phyloP scores from a whole-genome alignment of 164 flowering plant species.

The Macadamia integrifolia region DNA sequence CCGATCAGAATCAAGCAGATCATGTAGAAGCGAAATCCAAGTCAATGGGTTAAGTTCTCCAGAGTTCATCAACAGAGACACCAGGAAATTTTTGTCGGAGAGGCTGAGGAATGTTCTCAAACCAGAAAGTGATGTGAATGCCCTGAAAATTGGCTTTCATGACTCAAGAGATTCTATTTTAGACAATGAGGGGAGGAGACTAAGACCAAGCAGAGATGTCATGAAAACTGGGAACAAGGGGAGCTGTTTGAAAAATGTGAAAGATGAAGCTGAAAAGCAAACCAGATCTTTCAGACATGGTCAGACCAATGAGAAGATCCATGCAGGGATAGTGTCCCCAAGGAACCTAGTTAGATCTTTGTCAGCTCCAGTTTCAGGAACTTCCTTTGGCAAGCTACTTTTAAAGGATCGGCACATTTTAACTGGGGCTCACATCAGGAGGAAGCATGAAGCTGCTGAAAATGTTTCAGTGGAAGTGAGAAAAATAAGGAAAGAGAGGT shows the following conservation, averaged over 20 bases:
- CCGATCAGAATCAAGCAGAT: slow-evolving; percentile 78
- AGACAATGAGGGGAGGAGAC: slow-evolving; percentile 21
- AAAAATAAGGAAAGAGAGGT: slow-evolving; percentile 56
- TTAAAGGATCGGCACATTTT: slow-evolving; percentile 76
- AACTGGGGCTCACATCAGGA: slow-evolving; percentile 79
- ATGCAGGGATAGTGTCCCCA: slow-evolving; percentile 53
- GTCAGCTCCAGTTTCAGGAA: slow-evolving; percentile 92
- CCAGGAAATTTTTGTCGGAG: slow-evolving; percentile 64
- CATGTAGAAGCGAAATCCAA: slow-evolving; percentile 62
- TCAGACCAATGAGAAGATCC: slow-evolving; percentile 22
- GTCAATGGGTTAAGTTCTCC: slow-evolving; percentile 51
- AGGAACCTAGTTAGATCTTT: slow-evolving; percentile 78
- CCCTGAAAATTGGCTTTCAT: slow-evolving; percentile 17
- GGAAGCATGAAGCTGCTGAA: slow-evolving; percentile 73
- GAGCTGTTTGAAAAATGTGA: slow-evolving; percentile 27
- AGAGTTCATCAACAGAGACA: slow-evolving; percentile 57
- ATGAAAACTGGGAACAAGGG: slow-evolving; percentile 18
- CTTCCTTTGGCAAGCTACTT: slow-evolving; percentile 91
- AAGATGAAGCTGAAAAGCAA: slow-evolving; percentile 37
- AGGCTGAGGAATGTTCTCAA: slow-evolving; percentile 63
- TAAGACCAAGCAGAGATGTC: slow-evolving; percentile 21
- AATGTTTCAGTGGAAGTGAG: slow-evolving; percentile 33
- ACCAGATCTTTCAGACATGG: slow-evolving; percentile 66
- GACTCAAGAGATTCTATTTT: slow-evolving; percentile 30
- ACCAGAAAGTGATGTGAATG: slow-evolving; percentile 29